Evolutionary conservation across 2,329 filamentous ascomycete genomes (phyloP).

Genomic region (Decorospora gaudefroyi): DNA sequence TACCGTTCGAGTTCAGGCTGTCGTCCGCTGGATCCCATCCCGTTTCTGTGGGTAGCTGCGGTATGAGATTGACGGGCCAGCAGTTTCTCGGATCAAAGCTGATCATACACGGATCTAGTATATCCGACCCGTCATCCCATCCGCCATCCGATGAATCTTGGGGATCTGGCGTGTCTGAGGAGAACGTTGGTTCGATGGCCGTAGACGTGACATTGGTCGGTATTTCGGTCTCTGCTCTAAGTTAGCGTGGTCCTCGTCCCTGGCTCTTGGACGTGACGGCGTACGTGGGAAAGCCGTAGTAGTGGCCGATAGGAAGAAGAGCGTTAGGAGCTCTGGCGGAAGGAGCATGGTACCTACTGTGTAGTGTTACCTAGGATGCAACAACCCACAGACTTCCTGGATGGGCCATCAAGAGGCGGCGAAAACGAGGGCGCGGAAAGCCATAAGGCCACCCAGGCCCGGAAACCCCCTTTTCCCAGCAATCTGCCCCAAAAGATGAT

Average conservation of each 20-base stretch:
- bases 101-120: neutral
- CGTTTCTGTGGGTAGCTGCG: slow-evolving; percentile 17
- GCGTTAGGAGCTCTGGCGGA: slow-evolving; percentile 19
- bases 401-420: neutral
- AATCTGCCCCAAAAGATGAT: slow-evolving; percentile 2
- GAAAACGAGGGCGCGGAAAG: neutral
- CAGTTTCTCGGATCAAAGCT: neutral
- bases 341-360: slow-evolving; percentile 15
- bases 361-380: neutral
- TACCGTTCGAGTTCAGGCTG: neutral
- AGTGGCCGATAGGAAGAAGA: slow-evolving; percentile 18
- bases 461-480: neutral
- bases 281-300: slow-evolving; percentile 20
- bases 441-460: neutral
- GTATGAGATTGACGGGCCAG: slow-evolving; percentile 4
- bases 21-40: slow-evolving; percentile 18
- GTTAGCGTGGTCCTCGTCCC: neutral
- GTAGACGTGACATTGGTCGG: slow-evolving; percentile 7
- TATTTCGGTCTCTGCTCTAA: slow-evolving; percentile 3
- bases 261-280: neutral
- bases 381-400: neutral
- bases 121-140: neutral
- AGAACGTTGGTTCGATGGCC: neutral
- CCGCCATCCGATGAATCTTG: neutral
- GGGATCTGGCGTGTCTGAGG: too few species aligned